A percentile compares a stretch with the other conserved stretches of the same genome.
Evolutionary conservation across 805 yeast species (phyloP).

Genomic region (Yamadazyma olivae): DNA sequence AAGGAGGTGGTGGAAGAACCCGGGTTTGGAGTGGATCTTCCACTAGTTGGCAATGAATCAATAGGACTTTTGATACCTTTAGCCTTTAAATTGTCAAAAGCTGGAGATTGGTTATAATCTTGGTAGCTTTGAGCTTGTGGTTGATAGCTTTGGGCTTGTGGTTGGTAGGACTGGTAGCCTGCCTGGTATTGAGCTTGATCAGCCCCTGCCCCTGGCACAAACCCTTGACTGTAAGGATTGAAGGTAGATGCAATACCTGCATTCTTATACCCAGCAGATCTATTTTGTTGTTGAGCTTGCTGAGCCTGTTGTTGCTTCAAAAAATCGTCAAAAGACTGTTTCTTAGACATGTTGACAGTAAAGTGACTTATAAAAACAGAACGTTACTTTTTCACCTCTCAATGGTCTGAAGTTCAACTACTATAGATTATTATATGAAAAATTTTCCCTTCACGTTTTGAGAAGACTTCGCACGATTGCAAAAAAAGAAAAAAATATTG

Average conservation of each 20-base stretch:
- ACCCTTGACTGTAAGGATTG: conserved; percentile 14
- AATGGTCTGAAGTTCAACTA: too few relatives aligned
- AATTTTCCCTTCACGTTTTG: too few relatives aligned
- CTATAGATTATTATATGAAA: conserved; percentile 3
- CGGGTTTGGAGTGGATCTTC: conserved; percentile 32
- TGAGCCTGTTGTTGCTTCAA: conserved; percentile 41
- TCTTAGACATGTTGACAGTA: conserved; percentile 9
- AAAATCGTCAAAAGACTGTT: conserved; percentile 50
- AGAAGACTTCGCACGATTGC: too few relatives aligned
- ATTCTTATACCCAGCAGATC: conserved; percentile 25
- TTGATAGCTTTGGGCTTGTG: conserved; percentile 3
- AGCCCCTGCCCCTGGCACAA: conserved; percentile 7
- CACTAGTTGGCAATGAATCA: conserved; percentile 33
- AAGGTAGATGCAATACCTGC: conserved; percentile 10
- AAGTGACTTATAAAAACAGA: too few relatives aligned
- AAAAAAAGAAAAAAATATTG: too few relatives aligned
- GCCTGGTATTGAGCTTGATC: neutral
- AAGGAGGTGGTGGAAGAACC: conserved; percentile 67
- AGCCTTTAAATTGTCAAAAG: neutral
- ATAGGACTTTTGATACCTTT: conserved; percentile 15
- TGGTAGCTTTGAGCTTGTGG: conserved; percentile 3
- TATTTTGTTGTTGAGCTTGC: conserved; percentile 27
- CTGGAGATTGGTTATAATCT: conserved; percentile 1
- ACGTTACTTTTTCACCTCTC: too few relatives aligned
- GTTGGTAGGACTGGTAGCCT: too few relatives aligned